Base-by-base conservation (phyloP, 129 eudicot species). In the Artemisia tridentata region DNA sequence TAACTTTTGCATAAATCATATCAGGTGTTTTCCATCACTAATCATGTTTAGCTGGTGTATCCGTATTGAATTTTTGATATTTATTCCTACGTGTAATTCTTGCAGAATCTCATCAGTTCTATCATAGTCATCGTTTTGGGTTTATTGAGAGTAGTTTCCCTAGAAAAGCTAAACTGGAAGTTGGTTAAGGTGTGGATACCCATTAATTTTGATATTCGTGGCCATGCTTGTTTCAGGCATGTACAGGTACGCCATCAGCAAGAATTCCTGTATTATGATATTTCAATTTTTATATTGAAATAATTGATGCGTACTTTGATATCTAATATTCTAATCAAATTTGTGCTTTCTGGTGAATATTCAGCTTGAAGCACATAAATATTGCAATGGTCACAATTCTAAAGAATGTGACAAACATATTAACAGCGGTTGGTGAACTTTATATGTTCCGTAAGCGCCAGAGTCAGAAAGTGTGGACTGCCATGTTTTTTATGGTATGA, bases 171-270 rank as follows among this genome's bases (percentile, higher is more conserved):
- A 29, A 89, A 67, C 46, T 84, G 88, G 93, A 89, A 86, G 83
- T 82, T 89, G 52, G 74, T 89, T 59, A 84, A 80, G 80, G 82
- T 86, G 48, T 89, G 90, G 96, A 69, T 89, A 64, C 96, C 92
- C 2, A 93, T 89, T 29, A 89, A 86, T 71, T 71, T 14, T 89
- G 31, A 89, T 86, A 77, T 89, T 89, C 53, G 79, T 89, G 16
- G 93, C 86, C 80, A 89, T 89, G 96, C 96, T 89, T 72, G 86
- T 89, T 63, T 86, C 93, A 48, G 88, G 96, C 79, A 89, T 89
- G 93, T 84, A 86, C 73, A 89, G 93, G 96, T 89, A 86, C 11
- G 72, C 58, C 49, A 53, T 68, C 25, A 11, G 10, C 68, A 47
- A 51, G 8, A 60, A 29, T 60, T 52, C 25, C 4, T 75, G 21